Conservation (phyloP, 108 stramenopile species). For the Stephanodiscus triporus region DNA sequence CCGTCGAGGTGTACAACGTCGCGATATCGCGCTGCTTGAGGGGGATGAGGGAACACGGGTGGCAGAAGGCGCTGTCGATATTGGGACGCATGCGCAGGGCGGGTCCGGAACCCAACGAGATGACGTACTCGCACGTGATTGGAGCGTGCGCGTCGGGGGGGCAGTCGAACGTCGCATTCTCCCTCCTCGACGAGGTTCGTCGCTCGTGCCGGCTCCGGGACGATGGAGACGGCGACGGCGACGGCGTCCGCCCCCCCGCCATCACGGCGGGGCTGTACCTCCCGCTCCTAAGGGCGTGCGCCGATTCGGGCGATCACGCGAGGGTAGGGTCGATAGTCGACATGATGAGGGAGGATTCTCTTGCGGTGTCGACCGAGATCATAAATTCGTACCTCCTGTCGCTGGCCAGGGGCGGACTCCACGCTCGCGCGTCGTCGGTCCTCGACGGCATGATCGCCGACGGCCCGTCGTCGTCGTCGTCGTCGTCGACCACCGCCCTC, state of each 20-base stretch:
- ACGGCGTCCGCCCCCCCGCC: too few species aligned
- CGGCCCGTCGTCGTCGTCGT: constrained; percentile 1
- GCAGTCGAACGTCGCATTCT: constrained; percentile 51
- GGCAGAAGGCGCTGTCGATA: constrained; percentile 53
- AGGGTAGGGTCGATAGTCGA: constrained; percentile 40
- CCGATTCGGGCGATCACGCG: constrained; percentile 41
- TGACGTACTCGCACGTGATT: constrained; percentile 56
- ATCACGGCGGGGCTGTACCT: constrained; percentile 13
- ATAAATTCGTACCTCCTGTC: constrained; percentile 21
- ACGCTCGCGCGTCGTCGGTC: neutral
- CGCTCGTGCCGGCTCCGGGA: too few species aligned
- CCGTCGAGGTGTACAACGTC: constrained; percentile 46
- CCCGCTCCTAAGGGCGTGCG: constrained; percentile 49
- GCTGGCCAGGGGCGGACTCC: constrained; percentile 9
- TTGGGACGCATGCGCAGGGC: constrained; percentile 54
- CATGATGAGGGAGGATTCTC: constrained; percentile 37
- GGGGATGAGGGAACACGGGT: constrained; percentile 21
- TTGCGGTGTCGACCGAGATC: constrained; percentile 29
- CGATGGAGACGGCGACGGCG: too few species aligned
- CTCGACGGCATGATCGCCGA: constrained; percentile 5
- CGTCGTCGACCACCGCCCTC: neutral
- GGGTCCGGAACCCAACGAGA: constrained; percentile 51
- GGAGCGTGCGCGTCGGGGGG: constrained; percentile 43
- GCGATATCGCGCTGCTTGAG: constrained; percentile 5
- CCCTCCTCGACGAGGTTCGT: constrained; percentile 50